Evolutionary conservation across 192 early-diverging fungal species (phyloP).

Genomic region (Spizellomyces punctatus): DNA sequence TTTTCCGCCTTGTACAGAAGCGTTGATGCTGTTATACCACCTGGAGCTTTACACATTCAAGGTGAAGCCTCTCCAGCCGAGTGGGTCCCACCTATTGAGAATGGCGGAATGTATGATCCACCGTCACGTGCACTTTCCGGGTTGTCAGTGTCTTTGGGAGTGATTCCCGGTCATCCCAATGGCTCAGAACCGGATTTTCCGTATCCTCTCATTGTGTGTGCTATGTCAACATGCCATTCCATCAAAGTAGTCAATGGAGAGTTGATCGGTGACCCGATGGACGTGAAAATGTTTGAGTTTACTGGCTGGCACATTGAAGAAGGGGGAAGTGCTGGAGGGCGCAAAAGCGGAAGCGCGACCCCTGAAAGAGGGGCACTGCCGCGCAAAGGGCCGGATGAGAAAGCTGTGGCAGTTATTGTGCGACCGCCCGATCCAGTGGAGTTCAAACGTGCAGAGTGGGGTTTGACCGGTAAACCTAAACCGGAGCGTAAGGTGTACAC

Average conservation of each 20-base stretch:
- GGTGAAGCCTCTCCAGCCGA: neutral
- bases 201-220: constrained; percentile 58
- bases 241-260: constrained; percentile 90
- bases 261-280: constrained; percentile 93
- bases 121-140: neutral
- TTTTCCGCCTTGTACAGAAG: constrained; percentile 36
- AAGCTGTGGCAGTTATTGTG: constrained; percentile 64
- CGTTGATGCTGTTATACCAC: constrained; percentile 26
- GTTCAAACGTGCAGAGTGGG: constrained; percentile 18
- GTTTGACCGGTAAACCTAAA: constrained; percentile 1
- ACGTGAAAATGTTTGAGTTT: constrained; percentile 97
- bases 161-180: constrained; percentile 38
- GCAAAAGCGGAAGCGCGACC: neutral
- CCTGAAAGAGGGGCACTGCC: neutral
- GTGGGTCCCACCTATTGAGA: constrained; percentile 3
- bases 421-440: constrained; percentile 74
- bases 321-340: constrained; percentile 34
- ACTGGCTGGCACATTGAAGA: constrained; percentile 94
- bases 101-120: neutral
- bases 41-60: constrained; percentile 43
- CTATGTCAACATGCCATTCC: constrained; percentile 65
- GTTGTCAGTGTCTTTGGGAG: constrained; percentile 29
- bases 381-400: neutral
- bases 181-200: constrained; percentile 43
- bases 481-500: constrained; percentile 28